Evolutionary conservation across 2,329 filamentous ascomycete species (phyloP).

Genomic region (Neopestalotiopsis clavispora): DNA sequence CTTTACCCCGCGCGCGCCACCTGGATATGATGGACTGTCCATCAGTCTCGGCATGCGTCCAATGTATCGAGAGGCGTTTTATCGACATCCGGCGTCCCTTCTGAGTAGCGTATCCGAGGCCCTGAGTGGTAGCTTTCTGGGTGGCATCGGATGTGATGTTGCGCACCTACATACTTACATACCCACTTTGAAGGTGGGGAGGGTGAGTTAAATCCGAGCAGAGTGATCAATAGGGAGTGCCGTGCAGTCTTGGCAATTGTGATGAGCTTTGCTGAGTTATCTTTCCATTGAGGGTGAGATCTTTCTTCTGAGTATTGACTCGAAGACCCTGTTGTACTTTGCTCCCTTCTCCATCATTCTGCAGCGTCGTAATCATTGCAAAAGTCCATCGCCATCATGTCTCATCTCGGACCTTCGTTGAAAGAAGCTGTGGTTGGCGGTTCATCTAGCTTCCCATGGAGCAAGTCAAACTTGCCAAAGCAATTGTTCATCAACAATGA

Average conservation of each 20-base stretch:
- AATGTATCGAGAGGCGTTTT: neutral
- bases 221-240: neutral
- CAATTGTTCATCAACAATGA: slow-evolving; percentile 45
- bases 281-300: neutral
- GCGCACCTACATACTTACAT: neutral
- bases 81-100: neutral
- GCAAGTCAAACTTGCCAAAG: slow-evolving; percentile 39
- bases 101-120: neutral
- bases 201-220: no score
- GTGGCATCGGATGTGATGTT: neutral
- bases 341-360: neutral
- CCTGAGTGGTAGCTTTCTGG: neutral
- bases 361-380: neutral
- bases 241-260: neutral
- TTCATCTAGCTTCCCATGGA: slow-evolving; percentile 28
- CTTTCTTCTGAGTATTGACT: neutral
- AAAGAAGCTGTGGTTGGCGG: neutral
- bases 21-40: neutral
- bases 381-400: neutral
- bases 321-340: neutral
- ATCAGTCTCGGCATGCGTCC: neutral
- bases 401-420: slow-evolving; percentile 6
- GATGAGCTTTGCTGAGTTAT: neutral
- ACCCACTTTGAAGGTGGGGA: neutral
- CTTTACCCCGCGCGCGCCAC: slow-evolving; percentile 1